These are phyloP conservation scores for Porpolomopsis calyptriformis DNA, from an alignment of 768 basidiomycete species.

Conservation along the genomic window DNA sequence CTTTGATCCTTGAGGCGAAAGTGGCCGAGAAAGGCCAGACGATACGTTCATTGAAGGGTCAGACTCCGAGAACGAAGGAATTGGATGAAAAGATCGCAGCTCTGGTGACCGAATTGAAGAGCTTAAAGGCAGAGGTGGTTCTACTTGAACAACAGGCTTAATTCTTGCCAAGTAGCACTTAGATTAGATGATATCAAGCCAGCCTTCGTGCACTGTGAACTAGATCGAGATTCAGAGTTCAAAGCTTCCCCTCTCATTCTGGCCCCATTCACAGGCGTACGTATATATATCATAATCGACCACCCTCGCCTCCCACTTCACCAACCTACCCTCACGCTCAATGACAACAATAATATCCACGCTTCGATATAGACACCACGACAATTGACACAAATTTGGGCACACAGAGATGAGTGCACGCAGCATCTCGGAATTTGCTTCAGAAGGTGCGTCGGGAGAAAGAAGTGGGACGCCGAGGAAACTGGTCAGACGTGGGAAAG, in stretches of 20 bases:
- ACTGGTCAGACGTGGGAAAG: background rate
- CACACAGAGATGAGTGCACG: background rate
- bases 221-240: background rate
- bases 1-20: conserved; percentile 60
- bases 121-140: conserved; percentile 47
- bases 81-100: conserved; percentile 49
- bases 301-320: background rate
- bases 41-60: conserved; percentile 63
- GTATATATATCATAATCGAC: background rate
- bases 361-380: background rate
- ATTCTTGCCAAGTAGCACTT: too few relatives aligned
- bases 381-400: background rate
- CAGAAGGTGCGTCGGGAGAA: background rate
- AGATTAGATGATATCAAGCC: too few relatives aligned
- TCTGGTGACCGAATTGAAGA: conserved; percentile 56
- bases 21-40: conserved; percentile 65
- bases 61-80: conserved; percentile 46
- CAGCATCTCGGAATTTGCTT: background rate
- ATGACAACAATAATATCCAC: background rate
- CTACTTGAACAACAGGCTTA: background rate
- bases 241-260: background rate
- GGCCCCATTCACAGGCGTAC: background rate
- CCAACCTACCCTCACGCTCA: background rate
- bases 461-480: background rate
- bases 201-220: too few relatives aligned